Percentiles rank a stretch among this genome's conserved stretches.
Evolutionary conservation across 192 early-diverging fungal species (phyloP).

Genomic region (Geosiphon pyriformis): DNA sequence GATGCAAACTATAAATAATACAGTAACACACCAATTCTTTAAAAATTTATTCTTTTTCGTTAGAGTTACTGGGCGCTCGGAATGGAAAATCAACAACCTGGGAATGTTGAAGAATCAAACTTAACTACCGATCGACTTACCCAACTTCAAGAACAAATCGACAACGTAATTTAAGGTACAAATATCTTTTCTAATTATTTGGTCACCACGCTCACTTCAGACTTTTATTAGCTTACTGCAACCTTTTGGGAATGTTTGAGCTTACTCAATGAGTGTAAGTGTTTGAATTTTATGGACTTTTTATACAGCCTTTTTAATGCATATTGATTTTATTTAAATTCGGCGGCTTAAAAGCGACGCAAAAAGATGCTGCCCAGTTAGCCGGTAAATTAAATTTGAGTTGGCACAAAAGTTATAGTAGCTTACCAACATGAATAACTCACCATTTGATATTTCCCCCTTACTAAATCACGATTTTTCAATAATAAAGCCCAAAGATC

Average conservation of each 20-base stretch:
- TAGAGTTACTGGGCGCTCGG: too few relatives aligned
- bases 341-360: constrained; percentile 3
- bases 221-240: constrained; percentile 35
- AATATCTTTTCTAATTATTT: not conserved
- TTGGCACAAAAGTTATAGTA: not conserved
- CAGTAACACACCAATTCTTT: too few relatives aligned
- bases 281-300: constrained; percentile 25
- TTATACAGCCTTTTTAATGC: not conserved
- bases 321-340: not conserved
- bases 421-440: not conserved
- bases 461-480: not conserved
- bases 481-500: constrained; percentile 26
- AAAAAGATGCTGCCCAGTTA: constrained; percentile 30
- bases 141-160: constrained; percentile 40
- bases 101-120: too few relatives aligned
- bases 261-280: constrained; percentile 28
- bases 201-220: constrained; percentile 29
- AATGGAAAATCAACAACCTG: too few relatives aligned
- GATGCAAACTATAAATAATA: too few relatives aligned
- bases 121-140: constrained; percentile 39
- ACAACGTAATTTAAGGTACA: constrained; percentile 22
- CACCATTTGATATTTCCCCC: not conserved
- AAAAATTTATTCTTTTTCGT: too few relatives aligned
- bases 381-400: constrained; percentile 28
- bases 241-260: too few relatives aligned